Base-by-base conservation (phyloP, 2,329 filamentous ascomycete species). In the Aulographum hederae region DNA sequence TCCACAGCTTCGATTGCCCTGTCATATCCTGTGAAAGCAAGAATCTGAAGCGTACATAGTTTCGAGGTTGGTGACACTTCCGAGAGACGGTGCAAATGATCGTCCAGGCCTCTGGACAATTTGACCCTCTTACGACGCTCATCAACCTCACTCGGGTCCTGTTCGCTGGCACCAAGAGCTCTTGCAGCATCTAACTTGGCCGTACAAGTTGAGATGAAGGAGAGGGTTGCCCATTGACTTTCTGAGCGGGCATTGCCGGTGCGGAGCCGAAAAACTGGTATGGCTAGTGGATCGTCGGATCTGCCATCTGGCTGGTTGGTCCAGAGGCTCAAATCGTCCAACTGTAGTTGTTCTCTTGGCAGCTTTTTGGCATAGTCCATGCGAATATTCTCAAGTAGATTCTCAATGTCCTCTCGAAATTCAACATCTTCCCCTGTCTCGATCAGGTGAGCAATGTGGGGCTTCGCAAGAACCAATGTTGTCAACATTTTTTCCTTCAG, bases 401-500 rank as follows among this genome's bases (percentile, higher is more conserved):
- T 66, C 39, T 76, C 69, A 4, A 92, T 40, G 33, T 40, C 64
- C 51, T 28, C 45, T 58, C 18, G 52, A 48, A 34, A 62, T 17
- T 32, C 31, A 11, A 41, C 43, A 34, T 46, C 41, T 37, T 47
- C 51, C 41, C 42, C 37, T 15, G 38, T 34, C 5, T 45, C 40
- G 18, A 57, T 41, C 2, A 52, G 39, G 21, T 44, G 46, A 5
- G 43, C 37, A 13, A 63, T 42, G 32, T 58, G 58, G 13, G 52
- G 46, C 36, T 54, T 53, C 19, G 73, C 60, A n/a, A 69, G 58
- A 38, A 78, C 71, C 18, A 93, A 57, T 1, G 71, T 70, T 41
- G 73, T 73, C 20, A 91, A 60, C 48, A 93, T 77, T 36, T 63
- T 81, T 39, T 86, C 78, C 41, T 76, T 73, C 31, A 89, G 41